Evolutionary conservation across 2,329 filamentous ascomycete genomes (phyloP).

Genomic region (Fusarium floridanum): DNA sequence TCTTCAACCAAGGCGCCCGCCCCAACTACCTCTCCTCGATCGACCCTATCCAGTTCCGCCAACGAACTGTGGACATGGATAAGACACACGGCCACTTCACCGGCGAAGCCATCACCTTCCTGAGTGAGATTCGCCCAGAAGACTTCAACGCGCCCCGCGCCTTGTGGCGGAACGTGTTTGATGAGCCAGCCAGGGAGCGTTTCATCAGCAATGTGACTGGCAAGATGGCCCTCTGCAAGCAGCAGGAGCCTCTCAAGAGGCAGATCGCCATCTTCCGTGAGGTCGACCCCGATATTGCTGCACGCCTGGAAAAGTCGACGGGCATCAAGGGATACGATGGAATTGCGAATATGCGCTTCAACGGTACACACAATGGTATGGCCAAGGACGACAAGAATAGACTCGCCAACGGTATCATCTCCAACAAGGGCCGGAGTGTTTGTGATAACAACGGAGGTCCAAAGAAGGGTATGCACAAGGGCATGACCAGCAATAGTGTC

Average conservation of each 20-base stretch:
- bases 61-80: constrained; percentile 16
- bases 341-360: constrained; percentile 8
- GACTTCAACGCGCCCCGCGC: constrained; percentile 28
- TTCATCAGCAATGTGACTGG: constrained; percentile 72
- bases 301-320: constrained; percentile 71
- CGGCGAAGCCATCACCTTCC: constrained; percentile 31
- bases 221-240: constrained; percentile 70
- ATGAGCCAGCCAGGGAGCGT: constrained; percentile 47
- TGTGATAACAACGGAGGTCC: constrained; percentile 19
- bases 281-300: constrained; percentile 69
- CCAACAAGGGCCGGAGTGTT: constrained; percentile 10
- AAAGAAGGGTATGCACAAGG: background rate
- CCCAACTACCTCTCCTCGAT: constrained; percentile 32
- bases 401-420: constrained; percentile 17
- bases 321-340: constrained; percentile 53
- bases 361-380: constrained; percentile 24
- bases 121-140: constrained; percentile 27
- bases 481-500: background rate
- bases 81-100: constrained; percentile 34
- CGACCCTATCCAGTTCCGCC: constrained; percentile 30
- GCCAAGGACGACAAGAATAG: constrained; percentile 7
- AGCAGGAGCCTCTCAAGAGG: constrained; percentile 72
- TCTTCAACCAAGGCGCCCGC: constrained; percentile 34
- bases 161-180: constrained; percentile 19
- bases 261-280: constrained; percentile 76